phyloP scores from a whole-genome alignment of 1,284 basidiomycete genomes.

The Megacollybia platyphylla region DNA sequence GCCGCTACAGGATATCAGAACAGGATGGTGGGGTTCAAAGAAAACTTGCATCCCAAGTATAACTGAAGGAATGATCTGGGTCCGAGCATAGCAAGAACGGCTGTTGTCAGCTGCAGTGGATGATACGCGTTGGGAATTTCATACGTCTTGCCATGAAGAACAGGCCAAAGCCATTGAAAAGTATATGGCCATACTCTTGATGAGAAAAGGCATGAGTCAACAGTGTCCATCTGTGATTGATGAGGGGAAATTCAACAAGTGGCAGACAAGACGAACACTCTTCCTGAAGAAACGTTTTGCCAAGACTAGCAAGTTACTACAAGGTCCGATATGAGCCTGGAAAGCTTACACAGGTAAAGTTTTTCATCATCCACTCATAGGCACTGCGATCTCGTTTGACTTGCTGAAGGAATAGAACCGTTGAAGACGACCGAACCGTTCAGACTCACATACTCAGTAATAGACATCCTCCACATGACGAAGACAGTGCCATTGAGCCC shows the following conservation, averaged over 20 bases:
- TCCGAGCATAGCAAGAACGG: constrained; percentile 53
- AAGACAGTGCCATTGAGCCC: constrained; percentile 5
- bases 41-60: constrained; percentile 57
- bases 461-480: constrained; percentile 16
- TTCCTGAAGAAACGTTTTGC: constrained; percentile 54
- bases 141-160: constrained; percentile 66
- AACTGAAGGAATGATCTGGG: constrained; percentile 60
- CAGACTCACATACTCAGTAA: background rate
- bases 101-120: too few relatives aligned
- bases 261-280: constrained; percentile 37
- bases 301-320: constrained; percentile 13
- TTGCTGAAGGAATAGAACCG: constrained; percentile 10
- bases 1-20: background rate
- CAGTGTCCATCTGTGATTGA: constrained; percentile 59
- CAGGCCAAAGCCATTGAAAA: constrained; percentile 72
- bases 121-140: too few relatives aligned
- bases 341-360: constrained; percentile 45
- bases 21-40: constrained; percentile 1
- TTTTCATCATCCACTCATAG: constrained; percentile 46
- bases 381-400: constrained; percentile 33
- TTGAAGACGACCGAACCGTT: background rate
- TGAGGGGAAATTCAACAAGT: constrained; percentile 1
- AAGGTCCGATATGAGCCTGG: too few relatives aligned
- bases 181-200: constrained; percentile 44
- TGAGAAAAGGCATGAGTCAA: constrained; percentile 73